Evolutionary conservation across 1,139 yeast species (phyloP).

Genomic region (Pneumocystis oryctolagi): DNA sequence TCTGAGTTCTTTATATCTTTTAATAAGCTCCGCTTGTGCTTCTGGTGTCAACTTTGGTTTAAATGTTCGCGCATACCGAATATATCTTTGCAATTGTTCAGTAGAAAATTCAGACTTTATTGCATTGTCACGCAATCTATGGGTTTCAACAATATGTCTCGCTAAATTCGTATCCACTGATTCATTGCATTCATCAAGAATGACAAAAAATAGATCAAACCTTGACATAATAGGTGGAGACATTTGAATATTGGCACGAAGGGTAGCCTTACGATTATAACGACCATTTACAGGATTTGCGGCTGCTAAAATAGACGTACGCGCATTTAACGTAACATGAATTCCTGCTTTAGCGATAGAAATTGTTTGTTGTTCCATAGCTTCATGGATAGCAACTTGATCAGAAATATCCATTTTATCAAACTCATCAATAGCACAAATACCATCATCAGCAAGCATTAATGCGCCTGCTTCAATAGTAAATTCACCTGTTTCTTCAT

Average conservation of each 20-base stretch:
- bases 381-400: slow-evolving; percentile 98
- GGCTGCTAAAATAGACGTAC: slow-evolving; percentile 91
- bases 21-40: slow-evolving; percentile 65
- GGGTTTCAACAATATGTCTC: slow-evolving; percentile 80
- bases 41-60: slow-evolving; percentile 73
- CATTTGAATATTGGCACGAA: slow-evolving; percentile 82
- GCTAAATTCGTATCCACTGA: slow-evolving; percentile 81
- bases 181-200: slow-evolving; percentile 89
- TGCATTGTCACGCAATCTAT: slow-evolving; percentile 82
- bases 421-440: slow-evolving; percentile 95
- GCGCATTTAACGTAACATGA: slow-evolving; percentile 90
- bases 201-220: slow-evolving; percentile 87
- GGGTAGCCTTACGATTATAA: slow-evolving; percentile 70
- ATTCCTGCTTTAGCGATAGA: slow-evolving; percentile 98
- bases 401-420: slow-evolving; percentile 94
- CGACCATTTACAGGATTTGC: slow-evolving; percentile 96
- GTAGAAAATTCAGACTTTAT: slow-evolving; percentile 81
- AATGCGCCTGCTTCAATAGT: slow-evolving; percentile 98
- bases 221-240: slow-evolving; percentile 99
- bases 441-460: slow-evolving; percentile 97
- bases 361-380: slow-evolving; percentile 98
- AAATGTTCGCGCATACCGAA: slow-evolving; percentile 84
- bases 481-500: slow-evolving; percentile 93
- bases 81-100: slow-evolving; percentile 76
- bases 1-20: slow-evolving; percentile 73